Base-by-base conservation (phyloP, 139 green algal species). In the Trebouxia sp. region DNA sequence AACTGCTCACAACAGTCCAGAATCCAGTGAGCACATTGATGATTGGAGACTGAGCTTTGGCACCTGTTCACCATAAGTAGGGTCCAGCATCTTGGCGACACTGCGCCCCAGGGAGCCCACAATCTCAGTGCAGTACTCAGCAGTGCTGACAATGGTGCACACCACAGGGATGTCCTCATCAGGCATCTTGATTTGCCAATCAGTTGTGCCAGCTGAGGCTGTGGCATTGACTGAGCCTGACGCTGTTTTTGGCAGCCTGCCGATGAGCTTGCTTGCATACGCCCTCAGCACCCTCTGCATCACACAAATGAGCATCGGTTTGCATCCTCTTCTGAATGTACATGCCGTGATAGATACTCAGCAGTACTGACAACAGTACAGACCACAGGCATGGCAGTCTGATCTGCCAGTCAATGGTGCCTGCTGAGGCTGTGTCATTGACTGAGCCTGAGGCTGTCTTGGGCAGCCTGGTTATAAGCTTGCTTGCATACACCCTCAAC, bases 81-180 rank as follows among this genome's bases (percentile, higher is more conserved):
- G 88, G 22, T 89, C 84, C 67, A 97, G 87, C 37, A 84, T 88
- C 17, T 86, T 85, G 0, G 83, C 88, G 15, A 96, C 80, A 6
- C 78, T 87, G 58, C 94, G 87, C 1, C 70, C 88, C 76, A 94
- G 82, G n/a, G 82, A 85, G 11, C 72, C 55, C 32, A 92, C 83
- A 17, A 93, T 94, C 42, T 93, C 89, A 24, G 85, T 75, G 90
- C 96, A 99, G 85, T 98, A 97, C 81, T 98, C 95, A 0, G 92
- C 90, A 7, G 95, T 98, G 85, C 92, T 92, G 75, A 98, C 86
- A 79, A 99, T 95, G 66, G 89, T 88, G 80, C 89, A 95, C 0
- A 97, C 80, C 20, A 97, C 86, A 41, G 81, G 43, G 35, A 83
- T 42, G 81, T 88, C 79, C 8, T 83, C 75, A 22, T 88, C 86